Evolutionary conservation across 1,284 basidiomycete genomes (phyloP).

Genomic region (Albatrellus sp.): DNA sequence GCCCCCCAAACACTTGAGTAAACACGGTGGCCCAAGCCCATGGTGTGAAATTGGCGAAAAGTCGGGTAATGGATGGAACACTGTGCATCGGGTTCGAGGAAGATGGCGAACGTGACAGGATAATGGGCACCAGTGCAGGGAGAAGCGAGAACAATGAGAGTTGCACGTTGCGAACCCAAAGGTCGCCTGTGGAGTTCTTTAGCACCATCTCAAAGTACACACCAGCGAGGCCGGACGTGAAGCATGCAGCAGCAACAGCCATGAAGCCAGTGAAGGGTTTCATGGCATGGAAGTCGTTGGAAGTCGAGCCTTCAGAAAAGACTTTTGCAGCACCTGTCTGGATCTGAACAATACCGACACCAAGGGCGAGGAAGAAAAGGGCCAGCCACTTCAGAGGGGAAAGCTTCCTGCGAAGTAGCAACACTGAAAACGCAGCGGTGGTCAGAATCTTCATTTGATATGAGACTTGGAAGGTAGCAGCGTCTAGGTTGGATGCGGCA

Average conservation of each 20-base stretch:
- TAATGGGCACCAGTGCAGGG: constrained; percentile 77
- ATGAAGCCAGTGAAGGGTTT: constrained; percentile 51
- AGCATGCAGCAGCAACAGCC: constrained; percentile 63
- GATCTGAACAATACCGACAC: constrained; percentile 88
- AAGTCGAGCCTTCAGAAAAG: neutral
- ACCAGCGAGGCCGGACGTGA: constrained; percentile 72
- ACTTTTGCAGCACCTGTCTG: constrained; percentile 30
- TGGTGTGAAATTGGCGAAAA: constrained; percentile 71
- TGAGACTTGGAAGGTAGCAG: constrained; percentile 85
- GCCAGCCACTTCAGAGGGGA: constrained; percentile 73
- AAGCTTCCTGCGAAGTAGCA: constrained; percentile 68
- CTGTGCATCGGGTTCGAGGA: constrained; percentile 6
- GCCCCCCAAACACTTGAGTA: constrained; percentile 82
- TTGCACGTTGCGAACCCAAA: constrained; percentile 75
- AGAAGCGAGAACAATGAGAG: constrained; percentile 66
- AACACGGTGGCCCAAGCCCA: constrained; percentile 89
- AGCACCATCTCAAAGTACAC: constrained; percentile 80
- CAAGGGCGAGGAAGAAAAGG: constrained; percentile 73
- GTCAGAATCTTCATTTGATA: constrained; percentile 97
- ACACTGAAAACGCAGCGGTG: constrained; percentile 85
- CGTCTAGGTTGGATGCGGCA: constrained; percentile 82
- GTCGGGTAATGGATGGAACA: constrained; percentile 21
- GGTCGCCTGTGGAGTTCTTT: constrained; percentile 55
- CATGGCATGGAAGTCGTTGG: constrained; percentile 29
- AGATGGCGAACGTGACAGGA: constrained; percentile 35